phyloP scores from a whole-genome alignment of 2,329 filamentous ascomycete species.

The Colletotrichum somersetense region DNA sequence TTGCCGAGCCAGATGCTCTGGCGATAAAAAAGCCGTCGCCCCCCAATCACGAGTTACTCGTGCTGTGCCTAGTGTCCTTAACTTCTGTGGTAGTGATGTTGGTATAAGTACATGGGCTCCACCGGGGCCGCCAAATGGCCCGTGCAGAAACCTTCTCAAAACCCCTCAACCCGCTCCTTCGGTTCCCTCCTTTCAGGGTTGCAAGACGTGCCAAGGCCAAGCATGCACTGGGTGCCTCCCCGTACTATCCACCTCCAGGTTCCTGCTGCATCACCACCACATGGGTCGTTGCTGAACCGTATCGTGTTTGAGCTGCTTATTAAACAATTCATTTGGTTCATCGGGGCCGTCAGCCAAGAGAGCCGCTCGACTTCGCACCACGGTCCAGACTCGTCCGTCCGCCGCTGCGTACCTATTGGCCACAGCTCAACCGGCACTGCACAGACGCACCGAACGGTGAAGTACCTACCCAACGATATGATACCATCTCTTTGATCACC shows the following conservation, averaged over 20 bases:
- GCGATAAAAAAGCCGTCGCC: conserved; percentile 14
- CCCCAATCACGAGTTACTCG: background rate
- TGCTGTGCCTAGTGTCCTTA: background rate
- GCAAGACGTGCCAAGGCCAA: conserved; percentile 7
- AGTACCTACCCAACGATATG: background rate
- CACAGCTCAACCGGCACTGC: background rate
- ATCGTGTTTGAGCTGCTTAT: background rate
- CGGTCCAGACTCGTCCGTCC: background rate
- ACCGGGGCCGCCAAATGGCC: conserved; percentile 29
- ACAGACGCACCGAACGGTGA: background rate
- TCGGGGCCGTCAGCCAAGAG: background rate
- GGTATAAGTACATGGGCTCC: conserved; percentile 53
- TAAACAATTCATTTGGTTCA: background rate
- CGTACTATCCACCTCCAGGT: background rate
- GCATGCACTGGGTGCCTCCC: background rate
- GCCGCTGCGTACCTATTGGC: background rate
- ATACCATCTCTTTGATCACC: background rate
- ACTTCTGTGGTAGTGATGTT: conserved; percentile 34
- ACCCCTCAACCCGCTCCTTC: conserved; percentile 53
- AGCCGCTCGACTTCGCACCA: background rate
- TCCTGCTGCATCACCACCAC: background rate
- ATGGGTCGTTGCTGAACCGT: background rate
- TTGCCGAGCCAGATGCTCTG: background rate
- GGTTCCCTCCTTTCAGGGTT: conserved; percentile 25
- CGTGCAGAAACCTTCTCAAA: conserved; percentile 66